phyloP scores from a whole-genome alignment of 169 alveolate species.

The Eimeria praecox region DNA sequence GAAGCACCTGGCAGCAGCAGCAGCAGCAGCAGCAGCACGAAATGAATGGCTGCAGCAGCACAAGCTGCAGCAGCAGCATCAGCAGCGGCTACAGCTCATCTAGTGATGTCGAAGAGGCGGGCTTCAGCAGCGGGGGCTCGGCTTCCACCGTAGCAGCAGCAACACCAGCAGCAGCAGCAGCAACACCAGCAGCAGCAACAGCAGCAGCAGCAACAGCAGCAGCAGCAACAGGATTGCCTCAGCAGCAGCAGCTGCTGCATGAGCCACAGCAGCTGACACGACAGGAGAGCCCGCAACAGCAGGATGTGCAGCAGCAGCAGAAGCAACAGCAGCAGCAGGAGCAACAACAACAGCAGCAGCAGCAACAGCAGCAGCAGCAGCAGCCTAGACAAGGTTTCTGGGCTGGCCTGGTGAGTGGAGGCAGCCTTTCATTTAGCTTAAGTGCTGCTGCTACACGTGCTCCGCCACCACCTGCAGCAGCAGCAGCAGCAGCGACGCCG shows the following conservation, averaged over 20 bases:
- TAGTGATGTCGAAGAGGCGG: background rate
- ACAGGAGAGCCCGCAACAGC: background rate
- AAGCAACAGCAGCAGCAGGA: conserved; percentile 25
- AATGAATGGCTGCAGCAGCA: conserved; percentile 30
- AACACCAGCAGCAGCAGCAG: conserved; percentile 61
- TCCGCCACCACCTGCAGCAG: background rate
- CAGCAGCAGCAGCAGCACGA: conserved; percentile 55
- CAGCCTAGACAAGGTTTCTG: background rate
- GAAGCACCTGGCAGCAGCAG: background rate
- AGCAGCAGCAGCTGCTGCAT: conserved; percentile 39
- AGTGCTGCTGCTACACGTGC: background rate
- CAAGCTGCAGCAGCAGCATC: conserved; percentile 27
- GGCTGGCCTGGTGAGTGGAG: conserved; percentile 31
- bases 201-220: too few species aligned
- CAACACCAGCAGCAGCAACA: too few species aligned
- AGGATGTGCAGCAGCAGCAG: conserved; percentile 24
- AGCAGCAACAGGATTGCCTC: background rate
- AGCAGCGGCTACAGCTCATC: conserved; percentile 34
- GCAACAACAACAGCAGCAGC: background rate
- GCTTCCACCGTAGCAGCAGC: conserved; percentile 33
- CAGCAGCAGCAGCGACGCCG: conserved; percentile 36
- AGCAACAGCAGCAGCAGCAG: conserved; percentile 35
- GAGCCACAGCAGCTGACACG: background rate
- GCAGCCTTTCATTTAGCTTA: conserved; percentile 21
- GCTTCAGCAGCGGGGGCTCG: background rate